Evolutionary conservation across 495 filamentous ascomycete species (phyloP), one percentile per base, ranked within the genome.

Genomic region (Tuber calosporum): DNA sequence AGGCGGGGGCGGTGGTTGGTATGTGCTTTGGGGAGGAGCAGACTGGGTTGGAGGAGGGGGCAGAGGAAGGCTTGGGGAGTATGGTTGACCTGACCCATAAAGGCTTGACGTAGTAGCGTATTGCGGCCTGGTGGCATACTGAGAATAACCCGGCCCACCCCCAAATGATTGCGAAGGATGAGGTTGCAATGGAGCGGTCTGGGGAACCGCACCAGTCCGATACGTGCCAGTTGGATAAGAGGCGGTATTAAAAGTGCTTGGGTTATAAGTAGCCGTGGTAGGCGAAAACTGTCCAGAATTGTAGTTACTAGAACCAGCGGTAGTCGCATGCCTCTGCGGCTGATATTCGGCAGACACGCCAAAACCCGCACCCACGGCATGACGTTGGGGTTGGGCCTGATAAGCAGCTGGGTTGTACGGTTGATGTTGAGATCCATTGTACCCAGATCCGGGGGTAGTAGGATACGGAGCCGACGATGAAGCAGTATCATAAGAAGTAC

Each of bases 371-470:
- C 79, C 77, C 15, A 81, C 81, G 38, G 75, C 68, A 30, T 81
- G 77, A 15, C 82, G 81, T 53, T 78, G 74, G 75, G 83, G 74
- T 81, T 88, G 87, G 74, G 53, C 26, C 34, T 62, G 53, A 26
- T 90, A 93, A 36, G 89, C 87, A 26, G 91, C 90, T 6, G 91
- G 91, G 76, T 91, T 90, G 81, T 93, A 93, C 22, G 89, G 89
- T 79, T 89, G 89, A 78, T 89, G 86, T 22, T 83, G 71, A 40
- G 70, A 72, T 34, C 76, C 76, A 42, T 74, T 81, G 53, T 81
- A 76, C 43, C 45, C 70, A 5, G 72, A 73, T 1, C 75, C 75
- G 39, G 74, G 81, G 45, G 76, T 77, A 20, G 76, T 73, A 58
- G 79, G 80, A 72, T 81, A 81, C 39, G 79, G 79, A 30, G 73